Evolutionary conservation across 1,284 basidiomycete species (phyloP), one percentile per base, ranked within the genome.

Genomic region (Thelephora terrestris): DNA sequence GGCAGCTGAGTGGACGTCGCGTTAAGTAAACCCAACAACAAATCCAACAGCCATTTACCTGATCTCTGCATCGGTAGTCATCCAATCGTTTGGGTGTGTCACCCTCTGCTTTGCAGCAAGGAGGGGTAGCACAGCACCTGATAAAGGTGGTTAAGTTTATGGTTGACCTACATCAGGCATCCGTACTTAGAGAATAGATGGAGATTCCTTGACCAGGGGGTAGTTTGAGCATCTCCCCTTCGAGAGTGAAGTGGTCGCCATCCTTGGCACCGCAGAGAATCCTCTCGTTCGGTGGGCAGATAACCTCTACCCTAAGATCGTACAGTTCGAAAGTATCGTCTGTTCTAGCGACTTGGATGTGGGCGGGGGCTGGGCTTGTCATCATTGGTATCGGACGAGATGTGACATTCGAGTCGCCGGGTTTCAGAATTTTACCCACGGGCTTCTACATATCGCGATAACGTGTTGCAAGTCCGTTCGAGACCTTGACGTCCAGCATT

Each of bases 161-260:
- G 23, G 20, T 20, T 20, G 43, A 9, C 7, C 36, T 1, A n/a
- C 16, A 47, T 16, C 10, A 3, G 14, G 5, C 1, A 24, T 18
- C 55, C 64, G 44, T 52, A 80, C 80, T 66, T 10, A 81, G 63
- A 0, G 80, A 82, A 57, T 81, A 82, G 32, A 83, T 79, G 0
- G 80, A 81, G 53, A 82, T 73, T 1, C 77, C 79, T 56, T 81
- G 79, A 1, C 68, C 71, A 0, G 72, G 70, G 10, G 81, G 80
- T 2, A 82, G 67, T 53, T 69, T 55, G 21, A 82, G 53, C 73
- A 81, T 76, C 59, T 82, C 81, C 1, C 79, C 79, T 53, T 78
- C 64, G 5, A 84, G 64, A 2, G 64, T 72, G 57, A 84, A 81
- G 57, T 75, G 62, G 57, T 84, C 81, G 1, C 80, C 80, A 2